Evolutionary conservation across 306 rosid species (phyloP).

Genomic region (Corylus americana): DNA sequence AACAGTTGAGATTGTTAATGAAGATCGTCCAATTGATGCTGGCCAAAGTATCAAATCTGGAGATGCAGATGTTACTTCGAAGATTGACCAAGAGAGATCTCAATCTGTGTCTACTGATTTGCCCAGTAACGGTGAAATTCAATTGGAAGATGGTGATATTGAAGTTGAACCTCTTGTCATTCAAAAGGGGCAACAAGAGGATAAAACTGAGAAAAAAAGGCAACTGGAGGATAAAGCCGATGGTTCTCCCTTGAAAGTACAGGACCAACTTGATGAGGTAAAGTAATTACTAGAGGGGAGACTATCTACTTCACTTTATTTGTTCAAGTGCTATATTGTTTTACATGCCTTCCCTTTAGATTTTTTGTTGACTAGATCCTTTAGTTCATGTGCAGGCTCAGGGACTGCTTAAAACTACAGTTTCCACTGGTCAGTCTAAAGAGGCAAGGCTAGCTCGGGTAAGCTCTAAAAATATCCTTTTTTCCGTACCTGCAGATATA

Average conservation of each 20-base stretch:
- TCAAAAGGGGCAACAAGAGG: slow-evolving; percentile 50
- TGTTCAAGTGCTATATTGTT: slow-evolving; percentile 1
- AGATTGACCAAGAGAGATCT: slow-evolving; percentile 45
- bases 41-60: slow-evolving; percentile 41
- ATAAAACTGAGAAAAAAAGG: slow-evolving; percentile 7
- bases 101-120: slow-evolving; percentile 42
- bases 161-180: slow-evolving; percentile 41
- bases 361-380: slow-evolving; percentile 54
- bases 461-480: slow-evolving; percentile 29
- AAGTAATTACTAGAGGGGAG: slow-evolving; percentile 30
- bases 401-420: slow-evolving; percentile 84
- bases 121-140: slow-evolving; percentile 40
- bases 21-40: slow-evolving; percentile 41
- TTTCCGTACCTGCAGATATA: background rate
- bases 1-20: slow-evolving; percentile 43
- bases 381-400: slow-evolving; percentile 85
- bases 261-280: slow-evolving; percentile 96
- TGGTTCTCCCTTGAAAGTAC: slow-evolving; percentile 51
- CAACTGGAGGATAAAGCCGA: slow-evolving; percentile 57
- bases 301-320: slow-evolving; percentile 17
- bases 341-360: slow-evolving; percentile 15
- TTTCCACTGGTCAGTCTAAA: slow-evolving; percentile 91
- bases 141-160: slow-evolving; percentile 39
- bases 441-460: slow-evolving; percentile 99
- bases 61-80: slow-evolving; percentile 39